These are phyloP conservation scores for Penicillium taxi DNA, from an alignment of 495 filamentous ascomycete genomes.

Conservation along the genomic window DNA sequence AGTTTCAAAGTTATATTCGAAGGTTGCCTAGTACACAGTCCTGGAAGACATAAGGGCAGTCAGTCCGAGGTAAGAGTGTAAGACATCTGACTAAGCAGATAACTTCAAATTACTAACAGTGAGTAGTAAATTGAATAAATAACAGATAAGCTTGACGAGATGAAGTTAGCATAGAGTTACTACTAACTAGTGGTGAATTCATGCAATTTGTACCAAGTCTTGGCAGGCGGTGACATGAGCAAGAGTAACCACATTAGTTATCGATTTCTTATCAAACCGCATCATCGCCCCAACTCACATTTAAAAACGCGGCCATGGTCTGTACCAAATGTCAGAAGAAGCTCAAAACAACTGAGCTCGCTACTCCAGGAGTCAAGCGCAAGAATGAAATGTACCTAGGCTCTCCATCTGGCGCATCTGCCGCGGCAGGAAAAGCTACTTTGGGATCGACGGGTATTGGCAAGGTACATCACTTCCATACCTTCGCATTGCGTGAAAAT, in stretches of 20 bases:
- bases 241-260: neutral
- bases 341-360: constrained; percentile 53
- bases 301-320: constrained; percentile 51
- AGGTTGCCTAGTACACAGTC: too few species aligned
- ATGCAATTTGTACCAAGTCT: neutral
- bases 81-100: too few species aligned
- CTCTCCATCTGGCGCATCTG: constrained; percentile 50
- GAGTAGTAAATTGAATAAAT: too few species aligned
- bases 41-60: too few species aligned
- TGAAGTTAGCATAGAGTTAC: too few species aligned
- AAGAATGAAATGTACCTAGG: constrained; percentile 68
- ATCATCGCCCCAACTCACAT: neutral
- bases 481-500: too few species aligned
- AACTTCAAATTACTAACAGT: too few species aligned
- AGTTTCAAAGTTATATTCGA: too few species aligned
- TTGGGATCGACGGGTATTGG: constrained; percentile 32
- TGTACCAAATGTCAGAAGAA: constrained; percentile 61
- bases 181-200: too few species aligned
- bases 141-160: too few species aligned
- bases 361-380: constrained; percentile 61
- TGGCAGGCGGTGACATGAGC: neutral
- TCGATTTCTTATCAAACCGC: neutral
- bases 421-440: constrained; percentile 41
- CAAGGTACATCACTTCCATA: constrained; percentile 19
- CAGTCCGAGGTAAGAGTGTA: too few species aligned